A percentile compares a stretch with the other conserved stretches of the same genome.
Conservation (phyloP, 2,329 filamentous ascomycete genomes). For the Apiospora kogelbergensis region DNA sequence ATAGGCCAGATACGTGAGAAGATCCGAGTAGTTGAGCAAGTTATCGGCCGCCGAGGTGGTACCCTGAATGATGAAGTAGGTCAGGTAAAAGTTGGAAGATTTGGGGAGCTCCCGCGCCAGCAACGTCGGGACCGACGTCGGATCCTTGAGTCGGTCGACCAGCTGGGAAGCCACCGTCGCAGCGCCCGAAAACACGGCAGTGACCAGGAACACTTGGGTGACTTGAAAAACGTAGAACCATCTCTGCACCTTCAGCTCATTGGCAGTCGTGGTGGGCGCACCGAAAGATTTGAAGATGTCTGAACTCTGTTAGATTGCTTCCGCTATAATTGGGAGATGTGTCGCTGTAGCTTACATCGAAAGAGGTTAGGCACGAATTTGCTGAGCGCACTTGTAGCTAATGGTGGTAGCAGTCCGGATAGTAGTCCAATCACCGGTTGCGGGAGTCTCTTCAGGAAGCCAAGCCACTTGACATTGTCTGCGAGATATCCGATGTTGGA, state of each 20-base stretch:
- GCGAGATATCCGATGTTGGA: conserved; percentile 78
- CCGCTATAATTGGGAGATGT: neutral
- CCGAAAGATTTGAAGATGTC: conserved; percentile 71
- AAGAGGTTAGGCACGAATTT: conserved; percentile 77
- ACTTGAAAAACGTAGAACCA: conserved; percentile 81
- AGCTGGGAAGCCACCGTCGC: conserved; percentile 28
- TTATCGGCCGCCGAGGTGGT: conserved; percentile 66
- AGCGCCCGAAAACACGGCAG: conserved; percentile 69
- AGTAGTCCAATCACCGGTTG: conserved; percentile 70
- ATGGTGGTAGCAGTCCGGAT: conserved; percentile 77
- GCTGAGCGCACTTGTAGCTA: conserved; percentile 81
- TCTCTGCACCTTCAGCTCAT: conserved; percentile 77
- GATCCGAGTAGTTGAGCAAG: conserved; percentile 60
- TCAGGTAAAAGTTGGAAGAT: conserved; percentile 76
- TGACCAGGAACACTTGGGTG: conserved; percentile 81
- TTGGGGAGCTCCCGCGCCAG: conserved; percentile 65
- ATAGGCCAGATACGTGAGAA: conserved; percentile 62
- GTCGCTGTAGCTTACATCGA: conserved; percentile 51
- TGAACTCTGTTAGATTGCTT: conserved; percentile 25
- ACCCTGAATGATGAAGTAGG: conserved; percentile 75
- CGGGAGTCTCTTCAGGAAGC: conserved; percentile 74
- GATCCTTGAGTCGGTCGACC: conserved; percentile 25
- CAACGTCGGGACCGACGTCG: conserved; percentile 41
- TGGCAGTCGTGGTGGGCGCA: conserved; percentile 65
- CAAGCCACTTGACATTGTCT: conserved; percentile 64